A percentile compares a stretch with the other conserved stretches of the same genome.
These are phyloP conservation scores for Aspergillus jensenii DNA, from an alignment of 2,329 filamentous ascomycete species.

Conservation along the genomic window DNA sequence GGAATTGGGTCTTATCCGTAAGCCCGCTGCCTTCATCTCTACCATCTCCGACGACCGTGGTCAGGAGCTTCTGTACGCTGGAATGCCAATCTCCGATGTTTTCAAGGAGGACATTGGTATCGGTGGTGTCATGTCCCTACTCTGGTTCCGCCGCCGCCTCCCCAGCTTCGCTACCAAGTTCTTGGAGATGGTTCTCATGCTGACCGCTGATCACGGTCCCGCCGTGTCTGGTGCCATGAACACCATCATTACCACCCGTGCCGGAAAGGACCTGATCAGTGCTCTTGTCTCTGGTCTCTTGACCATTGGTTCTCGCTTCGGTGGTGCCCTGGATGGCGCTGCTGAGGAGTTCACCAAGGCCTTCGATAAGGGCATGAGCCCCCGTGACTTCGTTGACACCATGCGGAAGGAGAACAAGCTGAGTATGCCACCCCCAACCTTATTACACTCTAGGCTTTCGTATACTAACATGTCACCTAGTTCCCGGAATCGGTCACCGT, in stretches of 20 bases:
- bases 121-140: constrained; percentile 98
- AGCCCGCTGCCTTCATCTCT: constrained; percentile 99
- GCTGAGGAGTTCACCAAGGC: constrained; percentile 98
- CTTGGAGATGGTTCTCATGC: constrained; percentile 99
- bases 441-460: not conserved
- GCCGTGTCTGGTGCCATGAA: constrained; percentile 99
- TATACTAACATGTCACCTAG: constrained; percentile 40
- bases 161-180: constrained; percentile 97
- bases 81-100: constrained; percentile 99
- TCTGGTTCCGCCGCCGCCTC: constrained; percentile 99
- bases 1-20: constrained; percentile 98
- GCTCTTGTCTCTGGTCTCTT: constrained; percentile 94
- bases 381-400: constrained; percentile 96
- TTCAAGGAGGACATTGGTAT: constrained; percentile 99
- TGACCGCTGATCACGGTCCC: constrained; percentile 97
- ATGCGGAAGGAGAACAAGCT: constrained; percentile 99
- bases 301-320: constrained; percentile 96
- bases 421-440: constrained; percentile 53
- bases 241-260: constrained; percentile 99
- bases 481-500: constrained; percentile 97
- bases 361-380: constrained; percentile 96
- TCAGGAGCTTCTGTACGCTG: constrained; percentile 96
- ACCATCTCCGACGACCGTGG: constrained; percentile 99
- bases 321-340: constrained; percentile 95
- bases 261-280: constrained; percentile 96